Base-by-base conservation (phyloP, 805 yeast genomes). In the Suhomyces faveliae region DNA sequence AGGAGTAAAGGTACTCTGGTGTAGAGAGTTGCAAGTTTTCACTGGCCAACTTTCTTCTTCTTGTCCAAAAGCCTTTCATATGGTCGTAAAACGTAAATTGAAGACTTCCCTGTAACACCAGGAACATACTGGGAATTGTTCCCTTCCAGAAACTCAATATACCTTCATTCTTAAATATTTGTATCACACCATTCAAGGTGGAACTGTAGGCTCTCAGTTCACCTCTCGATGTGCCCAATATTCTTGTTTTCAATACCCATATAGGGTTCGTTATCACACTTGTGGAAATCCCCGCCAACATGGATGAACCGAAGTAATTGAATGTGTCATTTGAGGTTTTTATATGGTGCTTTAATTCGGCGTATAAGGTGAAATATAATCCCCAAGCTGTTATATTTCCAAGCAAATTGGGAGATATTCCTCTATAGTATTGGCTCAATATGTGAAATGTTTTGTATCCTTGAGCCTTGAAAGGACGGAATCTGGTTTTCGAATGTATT, bases 371-470 rank as follows among this genome's bases (percentile, higher is more conserved):
- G 66, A 94, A 94, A 60, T 94, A 94, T 5, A 88, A 63, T 0
- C 89, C 87, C 98, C 99, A 94, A 0, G 96, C 92, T 0, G 81
- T 62, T 0, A 95, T 81, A 54, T 90, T 89, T 0, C 98, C 99
- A 0, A 88, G 33, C 4, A 92, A 58, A 60, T 91, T 94, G 1
- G 96, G 89, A 0, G 81, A 73, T 2, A 90, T 70, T 0, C 97
- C 97, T 47, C 96, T 73, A 59, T 91, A 90, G 50, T 64, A 66
- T 41, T 65, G 44, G 57, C 47, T 35, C 11, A 50, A 4, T 27
- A 51, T 22, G 48, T 52, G 29, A 13, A 40, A n/a, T 17, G 12
- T 6, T n/a, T 27, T 44, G 23, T 21, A 30, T 1, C 19, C 10
- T n/a, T 21, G 35, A 5, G 21, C 13, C 9, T 41, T 41, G 11